These are phyloP conservation scores for Fusarium azukiicola DNA, from an alignment of 2,329 filamentous ascomycete genomes.

Conservation along the genomic window DNA sequence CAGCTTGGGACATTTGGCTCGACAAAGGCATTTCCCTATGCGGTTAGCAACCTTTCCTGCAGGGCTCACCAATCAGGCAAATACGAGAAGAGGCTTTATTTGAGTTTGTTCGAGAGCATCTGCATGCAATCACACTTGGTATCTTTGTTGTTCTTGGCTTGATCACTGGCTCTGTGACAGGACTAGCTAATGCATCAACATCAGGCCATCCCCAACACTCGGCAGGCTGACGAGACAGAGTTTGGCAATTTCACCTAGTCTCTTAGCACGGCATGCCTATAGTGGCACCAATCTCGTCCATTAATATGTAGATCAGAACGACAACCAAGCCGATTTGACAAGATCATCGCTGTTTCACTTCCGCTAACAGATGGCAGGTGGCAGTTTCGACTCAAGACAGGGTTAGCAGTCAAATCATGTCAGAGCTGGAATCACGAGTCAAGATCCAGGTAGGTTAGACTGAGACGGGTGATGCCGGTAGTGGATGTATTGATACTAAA, in stretches of 20 bases:
- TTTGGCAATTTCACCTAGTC: neutral
- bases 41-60: neutral
- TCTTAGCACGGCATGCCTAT: neutral
- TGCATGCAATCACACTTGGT: conserved; percentile 11
- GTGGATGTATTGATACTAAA: neutral
- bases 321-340: neutral
- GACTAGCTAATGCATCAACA: neutral
- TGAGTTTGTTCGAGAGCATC: neutral
- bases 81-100: conserved; percentile 6
- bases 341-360: neutral
- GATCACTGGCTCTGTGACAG: neutral
- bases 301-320: neutral
- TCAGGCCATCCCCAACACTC: neutral
- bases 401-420: neutral
- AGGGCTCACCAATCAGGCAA: neutral
- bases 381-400: neutral
- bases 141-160: neutral
- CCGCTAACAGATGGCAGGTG: neutral
- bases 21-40: neutral
- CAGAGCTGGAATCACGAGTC: neutral
- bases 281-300: neutral
- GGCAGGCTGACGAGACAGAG: neutral
- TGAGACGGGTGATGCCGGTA: neutral
- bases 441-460: neutral
- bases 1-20: conserved; percentile 17